These are phyloP conservation scores for Ustilago shanxiensis DNA, from an alignment of 1,284 basidiomycete species.

Conservation along the genomic window DNA sequence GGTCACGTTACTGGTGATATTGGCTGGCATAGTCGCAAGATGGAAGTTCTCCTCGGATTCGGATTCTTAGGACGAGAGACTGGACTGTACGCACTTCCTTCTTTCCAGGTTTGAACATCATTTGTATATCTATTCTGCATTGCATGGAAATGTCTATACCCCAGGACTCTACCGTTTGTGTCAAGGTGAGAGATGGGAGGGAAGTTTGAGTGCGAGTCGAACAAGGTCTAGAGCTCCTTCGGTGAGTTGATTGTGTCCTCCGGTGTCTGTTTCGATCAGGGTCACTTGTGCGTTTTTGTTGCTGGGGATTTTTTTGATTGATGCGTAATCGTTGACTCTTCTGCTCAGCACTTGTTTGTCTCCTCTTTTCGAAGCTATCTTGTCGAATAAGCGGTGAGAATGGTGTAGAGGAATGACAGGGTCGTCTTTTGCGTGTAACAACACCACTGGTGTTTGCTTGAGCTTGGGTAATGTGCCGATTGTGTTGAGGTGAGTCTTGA, in stretches of 20 bases:
- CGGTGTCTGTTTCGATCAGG: conserved; percentile 42
- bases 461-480: conserved; percentile 28
- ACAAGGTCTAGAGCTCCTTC: conserved; percentile 53
- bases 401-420: conserved; percentile 83
- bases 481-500: conserved; percentile 76
- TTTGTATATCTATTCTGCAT: conserved; percentile 1
- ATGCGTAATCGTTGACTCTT: conserved; percentile 24
- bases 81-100: conserved; percentile 79
- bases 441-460: conserved; percentile 75
- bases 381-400: conserved; percentile 67
- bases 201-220: conserved; percentile 18
- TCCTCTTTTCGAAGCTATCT: not conserved
- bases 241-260: conserved; percentile 58
- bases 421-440: conserved; percentile 86
- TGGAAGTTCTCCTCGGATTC: conserved; percentile 92
- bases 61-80: conserved; percentile 92
- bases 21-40: conserved; percentile 96
- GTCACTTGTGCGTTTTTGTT: conserved; percentile 23
- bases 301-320: conserved; percentile 26
- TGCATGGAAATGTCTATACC: conserved; percentile 6
- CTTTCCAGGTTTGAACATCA: conserved; percentile 56
- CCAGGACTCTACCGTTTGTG: not conserved
- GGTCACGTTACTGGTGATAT: conserved; percentile 89
- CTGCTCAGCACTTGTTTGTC: conserved; percentile 3
- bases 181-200: conserved; percentile 15